Evolutionary conservation across 2,329 filamentous ascomycete species (phyloP).

Genomic region (Sporothrix sp.): DNA sequence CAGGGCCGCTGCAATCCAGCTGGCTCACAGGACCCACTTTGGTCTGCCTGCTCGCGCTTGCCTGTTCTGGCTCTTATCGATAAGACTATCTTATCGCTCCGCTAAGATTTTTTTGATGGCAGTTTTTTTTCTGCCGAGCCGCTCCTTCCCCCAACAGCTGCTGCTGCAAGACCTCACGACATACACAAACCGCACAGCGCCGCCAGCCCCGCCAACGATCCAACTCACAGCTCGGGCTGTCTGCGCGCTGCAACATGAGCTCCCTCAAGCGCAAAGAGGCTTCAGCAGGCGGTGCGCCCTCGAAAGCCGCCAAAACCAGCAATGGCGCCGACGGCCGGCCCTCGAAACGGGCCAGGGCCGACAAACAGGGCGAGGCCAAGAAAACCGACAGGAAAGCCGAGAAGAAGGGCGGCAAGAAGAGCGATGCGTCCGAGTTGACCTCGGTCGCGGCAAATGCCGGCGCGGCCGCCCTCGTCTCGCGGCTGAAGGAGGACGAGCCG

Average conservation of each 20-base stretch:
- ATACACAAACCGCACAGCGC: background rate
- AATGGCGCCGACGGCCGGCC: conserved; percentile 7
- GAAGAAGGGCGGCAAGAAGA: conserved; percentile 8
- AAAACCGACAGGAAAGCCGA: conserved; percentile 4
- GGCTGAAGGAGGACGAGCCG: conserved; percentile 67
- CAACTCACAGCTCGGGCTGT: conserved; percentile 6
- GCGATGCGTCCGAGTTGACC: background rate
- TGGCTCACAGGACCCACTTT: background rate
- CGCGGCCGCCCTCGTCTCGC: conserved; percentile 30
- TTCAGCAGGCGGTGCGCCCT: conserved; percentile 5
- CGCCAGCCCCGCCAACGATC: conserved; percentile 1
- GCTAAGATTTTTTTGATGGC: conserved; percentile 13
- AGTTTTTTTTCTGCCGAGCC: conserved; percentile 11
- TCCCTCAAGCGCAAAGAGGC: conserved; percentile 18
- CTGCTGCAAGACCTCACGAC: background rate
- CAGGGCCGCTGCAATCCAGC: background rate
- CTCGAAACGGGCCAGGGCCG: conserved; percentile 15
- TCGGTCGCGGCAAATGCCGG: conserved; percentile 6
- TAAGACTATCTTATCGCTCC: conserved; percentile 14
- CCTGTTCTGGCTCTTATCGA: conserved; percentile 12
- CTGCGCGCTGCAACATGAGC: conserved; percentile 13
- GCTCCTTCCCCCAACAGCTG: conserved; percentile 3
- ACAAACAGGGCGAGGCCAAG: conserved; percentile 4
- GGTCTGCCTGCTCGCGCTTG: background rate
- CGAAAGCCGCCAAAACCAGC: conserved; percentile 7